Base-by-base conservation (phyloP, 1,284 basidiomycete species). In the Sutorius eximius region DNA sequence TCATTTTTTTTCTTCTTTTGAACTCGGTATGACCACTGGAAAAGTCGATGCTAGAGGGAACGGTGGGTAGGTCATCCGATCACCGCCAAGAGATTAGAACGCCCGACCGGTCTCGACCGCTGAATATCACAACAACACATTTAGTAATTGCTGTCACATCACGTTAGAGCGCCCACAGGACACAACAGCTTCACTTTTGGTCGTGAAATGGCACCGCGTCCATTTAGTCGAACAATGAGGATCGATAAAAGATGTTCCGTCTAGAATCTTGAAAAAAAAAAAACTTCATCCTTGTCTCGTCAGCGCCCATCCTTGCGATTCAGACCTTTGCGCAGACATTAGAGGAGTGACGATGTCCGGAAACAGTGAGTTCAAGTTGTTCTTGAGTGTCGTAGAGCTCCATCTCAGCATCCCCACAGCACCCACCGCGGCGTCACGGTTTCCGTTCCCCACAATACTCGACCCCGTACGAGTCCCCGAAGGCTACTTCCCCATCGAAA, bases 401-500 rank as follows among this genome's bases (percentile, higher is more conserved):
- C 6, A 24, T 44, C 60, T 51, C 36, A 62, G 4, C 41, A 6
- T 22, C 10, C 9, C 3, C 5, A 10, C 20, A 49, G 47, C 16
- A 33, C 43, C 43, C 5, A n/a, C 33, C 10, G 6, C 36, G 8
- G 1, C 15, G 38, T 12, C 13, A 6, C 32, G 18, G 3, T 24
- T 20, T 6, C 12, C 45, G 5, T 53, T 61, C 10, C 52, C 38
- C 1, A 18, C 33, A 1, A 22, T 43, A 15, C 68, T 69, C 43
- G 46, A 56, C 6, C 54, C 60, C 1, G 49, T 71, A 5, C 30
- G 36, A 6, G 58, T 69, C 27, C 68, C 68, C 6, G 3, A 18
- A 5, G 55, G 51, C 11, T 51, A 6, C 42, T 64, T 51, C 42
- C 58, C 67, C 20, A 61, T 72, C 51, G 61, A 69, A 45, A 46